Conservation (phyloP, 345 rosid genomes). For the Dovyalis caffra region DNA sequence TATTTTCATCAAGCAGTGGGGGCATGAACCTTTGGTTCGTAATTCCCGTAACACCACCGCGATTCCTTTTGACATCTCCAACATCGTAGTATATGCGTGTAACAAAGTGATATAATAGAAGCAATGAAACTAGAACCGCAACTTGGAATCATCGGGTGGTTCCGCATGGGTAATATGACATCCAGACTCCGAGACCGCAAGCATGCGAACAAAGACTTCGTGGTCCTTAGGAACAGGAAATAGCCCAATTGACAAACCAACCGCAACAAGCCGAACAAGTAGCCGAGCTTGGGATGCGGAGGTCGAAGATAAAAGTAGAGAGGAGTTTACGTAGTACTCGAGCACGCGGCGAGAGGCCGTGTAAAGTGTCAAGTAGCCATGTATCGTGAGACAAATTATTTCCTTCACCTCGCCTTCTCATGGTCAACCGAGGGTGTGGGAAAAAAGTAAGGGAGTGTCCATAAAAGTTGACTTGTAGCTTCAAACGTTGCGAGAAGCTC, state of each 20-base stretch:
- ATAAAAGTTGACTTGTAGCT: slow-evolving; percentile 88
- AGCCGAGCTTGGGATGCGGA: slow-evolving; percentile 81
- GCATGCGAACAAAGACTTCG: slow-evolving; percentile 72
- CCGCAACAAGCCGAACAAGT: slow-evolving; percentile 83
- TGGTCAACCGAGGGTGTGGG: slow-evolving; percentile 52
- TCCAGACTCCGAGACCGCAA: slow-evolving; percentile 92
- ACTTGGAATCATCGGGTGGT: slow-evolving; percentile 71
- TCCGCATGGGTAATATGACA: slow-evolving; percentile 84
- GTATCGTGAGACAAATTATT: slow-evolving; percentile 53
- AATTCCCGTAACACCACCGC: slow-evolving; percentile 62
- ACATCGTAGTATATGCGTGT: slow-evolving; percentile 81
- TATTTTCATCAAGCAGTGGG: slow-evolving; percentile 87
- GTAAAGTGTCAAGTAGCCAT: slow-evolving; percentile 86
- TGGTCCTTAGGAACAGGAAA: slow-evolving; percentile 94
- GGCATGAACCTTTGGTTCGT: slow-evolving; percentile 70
- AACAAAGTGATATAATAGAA: slow-evolving; percentile 71
- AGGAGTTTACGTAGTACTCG: slow-evolving; percentile 82
- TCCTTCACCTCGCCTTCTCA: slow-evolving; percentile 68
- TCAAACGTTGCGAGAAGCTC: slow-evolving; percentile 90
- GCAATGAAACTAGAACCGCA: slow-evolving; percentile 75
- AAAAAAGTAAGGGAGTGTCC: slow-evolving; percentile 65
- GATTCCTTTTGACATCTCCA: slow-evolving; percentile 79
- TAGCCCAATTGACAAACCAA: slow-evolving; percentile 86
- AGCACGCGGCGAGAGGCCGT: slow-evolving; percentile 71
- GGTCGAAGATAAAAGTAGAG: slow-evolving; percentile 62